Conservation (phyloP, 2,329 filamentous ascomycete genomes). For the Mycosphaerella sp. region DNA sequence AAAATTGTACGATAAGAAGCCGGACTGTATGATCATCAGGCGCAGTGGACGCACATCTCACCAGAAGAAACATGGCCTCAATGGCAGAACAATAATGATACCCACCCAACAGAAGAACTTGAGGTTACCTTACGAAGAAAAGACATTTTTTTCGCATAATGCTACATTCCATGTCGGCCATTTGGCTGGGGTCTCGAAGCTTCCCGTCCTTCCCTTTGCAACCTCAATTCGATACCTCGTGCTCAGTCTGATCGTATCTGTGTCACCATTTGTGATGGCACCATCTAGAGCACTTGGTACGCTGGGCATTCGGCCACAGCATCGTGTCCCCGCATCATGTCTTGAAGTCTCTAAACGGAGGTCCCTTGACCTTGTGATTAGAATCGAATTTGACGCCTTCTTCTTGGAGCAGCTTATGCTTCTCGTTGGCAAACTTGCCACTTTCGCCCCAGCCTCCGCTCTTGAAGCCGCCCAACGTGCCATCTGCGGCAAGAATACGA, state of each 20-base stretch:
- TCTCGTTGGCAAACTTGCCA: conserved; percentile 39
- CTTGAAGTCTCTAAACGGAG: conserved; percentile 34
- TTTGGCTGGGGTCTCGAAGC: too few relatives aligned
- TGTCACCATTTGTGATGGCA: too few relatives aligned
- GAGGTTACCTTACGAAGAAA: too few relatives aligned
- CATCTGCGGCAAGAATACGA: conserved; percentile 33
- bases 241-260: too few relatives aligned
- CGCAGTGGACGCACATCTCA: neutral
- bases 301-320: neutral
- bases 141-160: too few relatives aligned
- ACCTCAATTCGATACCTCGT: too few relatives aligned
- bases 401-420: conserved; percentile 37
- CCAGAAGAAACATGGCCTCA: neutral
- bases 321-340: neutral
- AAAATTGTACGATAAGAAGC: neutral
- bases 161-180: too few relatives aligned
- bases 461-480: conserved; percentile 46
- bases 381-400: conserved; percentile 43
- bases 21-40: neutral
- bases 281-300: neutral
- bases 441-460: conserved; percentile 43
- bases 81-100: neutral
- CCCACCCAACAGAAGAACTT: too few relatives aligned
- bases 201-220: too few relatives aligned
- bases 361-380: conserved; percentile 39